These are phyloP conservation scores for Trifolium pratense DNA, from an alignment of 306 rosid species.

Conservation along the genomic window DNA sequence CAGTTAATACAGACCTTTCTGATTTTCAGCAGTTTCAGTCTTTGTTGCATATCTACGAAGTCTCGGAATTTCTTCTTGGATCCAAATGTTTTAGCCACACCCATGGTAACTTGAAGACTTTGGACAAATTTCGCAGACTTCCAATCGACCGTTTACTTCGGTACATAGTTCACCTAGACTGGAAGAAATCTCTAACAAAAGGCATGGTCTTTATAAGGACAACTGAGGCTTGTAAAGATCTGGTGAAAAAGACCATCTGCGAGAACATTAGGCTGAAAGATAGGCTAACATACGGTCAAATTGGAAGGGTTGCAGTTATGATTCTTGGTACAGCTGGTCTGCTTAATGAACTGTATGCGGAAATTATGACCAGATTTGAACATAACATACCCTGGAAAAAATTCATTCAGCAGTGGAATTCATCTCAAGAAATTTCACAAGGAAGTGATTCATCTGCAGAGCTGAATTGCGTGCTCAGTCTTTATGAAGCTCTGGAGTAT, in stretches of 20 bases:
- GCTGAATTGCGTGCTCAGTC: neutral
- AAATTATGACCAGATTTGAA: conserved; percentile 37
- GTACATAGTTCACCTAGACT: conserved; percentile 51
- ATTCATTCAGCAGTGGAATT: conserved; percentile 42
- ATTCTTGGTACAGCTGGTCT: conserved; percentile 43
- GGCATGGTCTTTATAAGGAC: too few species aligned
- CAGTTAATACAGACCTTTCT: conserved; percentile 18
- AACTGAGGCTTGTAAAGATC: too few species aligned
- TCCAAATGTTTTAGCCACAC: conserved; percentile 32
- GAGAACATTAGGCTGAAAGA: too few species aligned
- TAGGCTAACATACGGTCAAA: too few species aligned
- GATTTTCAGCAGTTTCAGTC: conserved; percentile 38
- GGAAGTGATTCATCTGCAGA: too few species aligned
- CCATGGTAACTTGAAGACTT: neutral
- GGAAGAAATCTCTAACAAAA: too few species aligned
- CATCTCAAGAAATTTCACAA: neutral
- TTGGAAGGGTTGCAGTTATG: too few species aligned
- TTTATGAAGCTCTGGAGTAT: conserved; percentile 43
- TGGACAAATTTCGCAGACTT: conserved; percentile 24
- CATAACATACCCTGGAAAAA: conserved; percentile 50
- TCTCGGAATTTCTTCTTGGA: conserved; percentile 54
- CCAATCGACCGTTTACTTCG: conserved; percentile 40
- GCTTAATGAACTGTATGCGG: neutral
- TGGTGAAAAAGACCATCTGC: too few species aligned
- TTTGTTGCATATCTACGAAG: conserved; percentile 53